Percentiles rank a stretch among this genome's conserved stretches.
Evolutionary conservation across 345 rosid genomes (phyloP).

Genomic region (Alliaria petiolata): DNA sequence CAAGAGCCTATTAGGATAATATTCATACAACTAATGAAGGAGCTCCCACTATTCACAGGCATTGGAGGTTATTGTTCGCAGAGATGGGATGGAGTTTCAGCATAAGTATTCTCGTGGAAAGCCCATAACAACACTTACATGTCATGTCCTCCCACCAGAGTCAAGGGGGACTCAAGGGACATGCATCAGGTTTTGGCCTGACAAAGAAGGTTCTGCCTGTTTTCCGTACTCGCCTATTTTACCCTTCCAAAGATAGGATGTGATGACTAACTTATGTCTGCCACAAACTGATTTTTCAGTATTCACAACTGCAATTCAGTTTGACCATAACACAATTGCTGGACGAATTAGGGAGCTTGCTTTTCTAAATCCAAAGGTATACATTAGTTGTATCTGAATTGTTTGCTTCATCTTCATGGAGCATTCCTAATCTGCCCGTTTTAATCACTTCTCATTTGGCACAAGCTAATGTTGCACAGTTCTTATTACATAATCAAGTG

Average conservation of each 20-base stretch:
- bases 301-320: conserved; percentile 77
- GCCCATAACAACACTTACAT: conserved; percentile 59
- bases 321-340: conserved; percentile 77
- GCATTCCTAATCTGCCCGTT: background rate
- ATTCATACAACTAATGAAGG: background rate
- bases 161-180: conserved; percentile 63
- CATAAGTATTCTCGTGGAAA: conserved; percentile 92
- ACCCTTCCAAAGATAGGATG: background rate
- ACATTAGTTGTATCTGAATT: background rate
- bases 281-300: conserved; percentile 41
- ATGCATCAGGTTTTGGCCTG: conserved; percentile 87
- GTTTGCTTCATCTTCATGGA: background rate
- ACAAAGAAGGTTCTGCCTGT: conserved; percentile 64
- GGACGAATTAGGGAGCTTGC: conserved; percentile 94
- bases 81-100: conserved; percentile 73
- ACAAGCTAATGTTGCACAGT: conserved; percentile 10
- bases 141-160: conserved; percentile 59
- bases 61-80: conserved; percentile 86
- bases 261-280: conserved; percentile 8
- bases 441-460: background rate
- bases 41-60: conserved; percentile 37
- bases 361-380: conserved; percentile 88
- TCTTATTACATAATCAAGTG: too few species aligned
- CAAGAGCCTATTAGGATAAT: background rate
- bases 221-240: background rate